Evolutionary conservation across 371 early-diverging fungal species (phyloP).

Genomic region (Basidiobolus heterosporus): DNA sequence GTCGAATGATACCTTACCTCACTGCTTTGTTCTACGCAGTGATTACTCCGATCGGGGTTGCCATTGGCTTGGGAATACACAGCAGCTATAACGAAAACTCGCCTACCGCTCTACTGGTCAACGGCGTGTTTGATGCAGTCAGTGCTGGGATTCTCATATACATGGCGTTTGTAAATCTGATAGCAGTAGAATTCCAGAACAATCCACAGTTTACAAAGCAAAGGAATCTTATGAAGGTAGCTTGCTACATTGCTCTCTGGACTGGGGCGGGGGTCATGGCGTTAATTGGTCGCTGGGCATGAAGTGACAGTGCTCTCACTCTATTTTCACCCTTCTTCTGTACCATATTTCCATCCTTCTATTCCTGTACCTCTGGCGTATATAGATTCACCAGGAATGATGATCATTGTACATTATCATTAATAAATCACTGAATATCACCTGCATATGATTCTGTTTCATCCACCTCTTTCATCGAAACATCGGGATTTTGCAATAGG

Average conservation of each 20-base stretch:
- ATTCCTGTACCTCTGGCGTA: no score
- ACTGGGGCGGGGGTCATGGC: slow-evolving; percentile 59
- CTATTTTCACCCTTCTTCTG: no score
- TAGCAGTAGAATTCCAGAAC: slow-evolving; percentile 47
- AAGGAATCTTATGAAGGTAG: slow-evolving; percentile 15
- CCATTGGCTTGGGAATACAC: slow-evolving; percentile 53
- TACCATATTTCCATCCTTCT: no score
- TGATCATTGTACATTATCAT: no score
- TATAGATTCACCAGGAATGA: no score
- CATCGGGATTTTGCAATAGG: no score
- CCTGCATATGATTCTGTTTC: no score
- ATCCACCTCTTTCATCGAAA: no score
- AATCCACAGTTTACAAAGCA: slow-evolving; percentile 28
- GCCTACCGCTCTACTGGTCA: slow-evolving; percentile 31
- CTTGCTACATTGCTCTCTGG: slow-evolving; percentile 34
- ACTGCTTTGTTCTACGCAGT: slow-evolving; percentile 4
- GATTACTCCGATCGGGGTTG: slow-evolving; percentile 34
- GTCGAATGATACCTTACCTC: not conserved
- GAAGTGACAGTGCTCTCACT: slow-evolving; percentile 4
- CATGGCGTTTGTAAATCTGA: slow-evolving; percentile 51
- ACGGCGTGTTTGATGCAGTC: slow-evolving; percentile 58
- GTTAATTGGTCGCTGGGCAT: slow-evolving; percentile 60
- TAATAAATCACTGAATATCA: no score
- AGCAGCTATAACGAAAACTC: slow-evolving; percentile 34
- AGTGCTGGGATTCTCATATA: slow-evolving; percentile 69